phyloP scores from a whole-genome alignment of 495 filamentous ascomycete species.

The Neohortaea acidophila region DNA sequence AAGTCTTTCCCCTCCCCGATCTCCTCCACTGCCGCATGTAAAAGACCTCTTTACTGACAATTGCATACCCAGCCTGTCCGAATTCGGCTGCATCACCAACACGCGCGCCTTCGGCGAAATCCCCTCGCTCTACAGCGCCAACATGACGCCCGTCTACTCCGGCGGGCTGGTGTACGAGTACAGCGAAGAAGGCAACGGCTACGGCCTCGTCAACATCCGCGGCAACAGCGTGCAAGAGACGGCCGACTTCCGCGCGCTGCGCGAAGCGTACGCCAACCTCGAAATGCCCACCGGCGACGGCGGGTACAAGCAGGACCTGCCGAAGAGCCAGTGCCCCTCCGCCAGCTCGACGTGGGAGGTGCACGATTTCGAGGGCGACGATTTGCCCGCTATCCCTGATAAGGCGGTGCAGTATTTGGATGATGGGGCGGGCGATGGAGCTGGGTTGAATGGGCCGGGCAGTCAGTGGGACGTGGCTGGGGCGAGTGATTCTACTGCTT shows the following conservation, averaged over 20 bases:
- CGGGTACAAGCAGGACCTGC: constrained; percentile 54
- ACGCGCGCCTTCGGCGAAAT: constrained; percentile 72
- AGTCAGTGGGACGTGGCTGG: constrained; percentile 50
- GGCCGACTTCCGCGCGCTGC: constrained; percentile 53
- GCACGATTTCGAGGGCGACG: constrained; percentile 34
- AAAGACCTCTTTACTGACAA: no score
- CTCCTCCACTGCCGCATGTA: no score
- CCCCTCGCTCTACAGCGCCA: constrained; percentile 54
- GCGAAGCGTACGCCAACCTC: constrained; percentile 46
- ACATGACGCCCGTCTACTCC: constrained; percentile 90
- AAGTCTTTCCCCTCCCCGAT: no score
- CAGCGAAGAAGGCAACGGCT: constrained; percentile 58
- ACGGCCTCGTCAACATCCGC: constrained; percentile 60
- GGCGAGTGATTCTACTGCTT: not conserved
- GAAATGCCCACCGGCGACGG: constrained; percentile 57
- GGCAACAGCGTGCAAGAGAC: constrained; percentile 39
- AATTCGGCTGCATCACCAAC: constrained; percentile 80
- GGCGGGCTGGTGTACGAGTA: constrained; percentile 96
- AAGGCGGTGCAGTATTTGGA: constrained; percentile 54
- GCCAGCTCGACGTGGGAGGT: constrained; percentile 62
- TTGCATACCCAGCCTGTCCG: constrained; percentile 48
- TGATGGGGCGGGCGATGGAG: constrained; percentile 55
- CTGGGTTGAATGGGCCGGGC: constrained; percentile 55
- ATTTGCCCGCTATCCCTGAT: constrained; percentile 61
- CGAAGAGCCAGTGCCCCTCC: constrained; percentile 52